Evolutionary conservation across 352 stramenopile genomes (phyloP), one percentile per base, ranked within the genome.

Genomic region (Chrysophaeum taylorii): DNA sequence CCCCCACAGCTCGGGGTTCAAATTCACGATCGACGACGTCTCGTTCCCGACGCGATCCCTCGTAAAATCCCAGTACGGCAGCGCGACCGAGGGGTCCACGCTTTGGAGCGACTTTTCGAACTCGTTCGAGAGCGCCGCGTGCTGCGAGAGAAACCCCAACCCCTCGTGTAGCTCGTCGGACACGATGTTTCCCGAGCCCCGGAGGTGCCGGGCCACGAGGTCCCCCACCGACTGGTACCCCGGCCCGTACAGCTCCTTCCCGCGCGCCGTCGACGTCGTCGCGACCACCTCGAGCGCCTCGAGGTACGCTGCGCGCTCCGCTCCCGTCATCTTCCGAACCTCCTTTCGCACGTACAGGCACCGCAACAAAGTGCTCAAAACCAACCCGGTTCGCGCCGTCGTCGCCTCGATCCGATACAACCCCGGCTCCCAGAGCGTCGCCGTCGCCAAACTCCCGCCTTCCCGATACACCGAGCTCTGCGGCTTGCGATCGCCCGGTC

Each of bases 21-120:
- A 2, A 43, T 23, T 18, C 27, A 62, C 16, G 57, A 66, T 62
- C 14, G 16, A 23, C 5, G 61, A 2, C 16, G 36, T 42, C 38
- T n/a, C 23, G 0, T 27, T 18, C 14, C 25, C 2, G 7, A 61
- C 39, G 14, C 25, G 45, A 21, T 75, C 70, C 23, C 64, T 39
- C 62, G 70, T 75, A 67, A 68, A 75, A 39, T 75, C 70, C 70
- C 70, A 75, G 70, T 75, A 75, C 14, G 71, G 71, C 21, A 76
- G n/a, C n/a, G 71, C 68, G 16, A 76, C 15, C 67, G 45, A 70
- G 31, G 71, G 48, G 67, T 76, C 72, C n/a, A 76, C 50, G 15
- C 12, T 15, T 57, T 76, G 67, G 33, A 76, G 57, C 39, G 39
- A 70, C 43, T 27, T 39, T 43, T 76, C 71, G 43, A 76, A 76